These are phyloP conservation scores for Corchorus capsularis DNA, from an alignment of 345 rosid genomes.

Conservation along the genomic window DNA sequence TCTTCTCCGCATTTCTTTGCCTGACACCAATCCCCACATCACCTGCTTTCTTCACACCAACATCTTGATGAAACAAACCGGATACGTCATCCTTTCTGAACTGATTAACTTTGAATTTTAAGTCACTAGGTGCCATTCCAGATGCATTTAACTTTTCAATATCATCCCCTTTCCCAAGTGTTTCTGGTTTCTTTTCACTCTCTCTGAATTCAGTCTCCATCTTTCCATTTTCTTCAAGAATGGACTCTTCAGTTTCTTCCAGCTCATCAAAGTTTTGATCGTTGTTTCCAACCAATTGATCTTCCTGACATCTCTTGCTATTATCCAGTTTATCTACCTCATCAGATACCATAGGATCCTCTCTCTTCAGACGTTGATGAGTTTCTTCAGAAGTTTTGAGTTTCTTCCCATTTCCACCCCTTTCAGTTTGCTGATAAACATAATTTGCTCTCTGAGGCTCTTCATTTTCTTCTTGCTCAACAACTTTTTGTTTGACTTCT, in stretches of 20 bases:
- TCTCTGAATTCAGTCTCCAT: conserved; percentile 24
- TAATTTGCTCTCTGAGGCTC: conserved; percentile 33
- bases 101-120: conserved; percentile 22
- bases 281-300: conserved; percentile 32
- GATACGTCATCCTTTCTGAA: conserved; percentile 24
- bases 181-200: conserved; percentile 34
- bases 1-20: conserved; percentile 36
- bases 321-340: conserved; percentile 27
- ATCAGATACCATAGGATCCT: conserved; percentile 20
- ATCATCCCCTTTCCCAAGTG: conserved; percentile 20
- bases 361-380: conserved; percentile 18
- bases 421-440: conserved; percentile 25
- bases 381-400: conserved; percentile 24
- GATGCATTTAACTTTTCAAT: conserved; percentile 27
- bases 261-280: conserved; percentile 28
- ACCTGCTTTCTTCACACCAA: conserved; percentile 20
- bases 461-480: conserved; percentile 44
- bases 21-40: conserved; percentile 29
- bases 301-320: conserved; percentile 24
- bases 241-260: conserved; percentile 32
- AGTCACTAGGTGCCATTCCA: conserved; percentile 20
- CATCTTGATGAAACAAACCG: conserved; percentile 22
- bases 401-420: conserved; percentile 27
- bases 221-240: conserved; percentile 31
- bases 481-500: conserved; percentile 42